Evolutionary conservation across 2,329 filamentous ascomycete genomes (phyloP), one percentile per base, ranked within the genome.

Genomic region (Rhynchosporium agropyri): DNA sequence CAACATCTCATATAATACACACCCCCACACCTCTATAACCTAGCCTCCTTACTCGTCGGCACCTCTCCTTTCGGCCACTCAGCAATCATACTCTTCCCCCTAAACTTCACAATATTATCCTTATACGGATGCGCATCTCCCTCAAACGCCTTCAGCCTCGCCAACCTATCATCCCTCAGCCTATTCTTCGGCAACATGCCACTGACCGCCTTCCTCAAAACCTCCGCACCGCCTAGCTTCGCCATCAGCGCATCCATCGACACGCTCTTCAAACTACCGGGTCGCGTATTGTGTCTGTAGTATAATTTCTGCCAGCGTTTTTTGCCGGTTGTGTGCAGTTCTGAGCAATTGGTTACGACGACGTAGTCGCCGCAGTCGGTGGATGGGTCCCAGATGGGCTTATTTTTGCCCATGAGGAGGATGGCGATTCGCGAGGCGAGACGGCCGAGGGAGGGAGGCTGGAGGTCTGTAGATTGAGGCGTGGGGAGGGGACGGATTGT

Each of bases 361-460:
- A 99, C 93, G 78, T 99, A 99, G 85, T 99, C 95, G 71, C 95
- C 95, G 83, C 95, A 98, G 83, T 99, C 95, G 65, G 93, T 97
- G 28, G 92, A 97, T 1, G 95, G 95, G 79, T 98, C 91, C 80
- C 88, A 99, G 77, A 95, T 97, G 28, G 95, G 95, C 80, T 99
- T 99, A 84, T 99, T 90, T 83, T 99, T 99, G 79, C 95, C 95
- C 93, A 98, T 97, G 58, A 97, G 86, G 65, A 91, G 83, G 60
- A 89, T 82, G 66, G 93, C 94, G 77, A 97, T 97, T 67, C 89
- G 87, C 59, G 89, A 92, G 65, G 94, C 94, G 58, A 97, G 84
- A 48, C 94, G 92, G 70, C 94, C 94, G 46, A 97, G 89, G n/a
- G 92, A 88, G 13, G 92, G 92, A 20, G 86, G 83, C 26, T 87